Percentiles rank a stretch among this genome's conserved stretches.
These are phyloP conservation scores for Nannizziopsis barbatae DNA, from an alignment of 2,329 filamentous ascomycete genomes.

Conservation along the genomic window DNA sequence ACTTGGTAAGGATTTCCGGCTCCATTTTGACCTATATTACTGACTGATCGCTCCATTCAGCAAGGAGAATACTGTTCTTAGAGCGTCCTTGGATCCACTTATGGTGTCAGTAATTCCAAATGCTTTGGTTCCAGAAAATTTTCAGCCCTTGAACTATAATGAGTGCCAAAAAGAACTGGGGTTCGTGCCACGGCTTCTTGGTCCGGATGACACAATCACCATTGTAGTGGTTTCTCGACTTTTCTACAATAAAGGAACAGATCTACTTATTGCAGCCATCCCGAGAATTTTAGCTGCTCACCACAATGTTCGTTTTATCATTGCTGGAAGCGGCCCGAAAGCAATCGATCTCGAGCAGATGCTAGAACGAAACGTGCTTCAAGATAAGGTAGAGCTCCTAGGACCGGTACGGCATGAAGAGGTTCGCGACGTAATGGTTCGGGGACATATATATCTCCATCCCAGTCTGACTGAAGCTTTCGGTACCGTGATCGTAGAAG, in stretches of 20 bases:
- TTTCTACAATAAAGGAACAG: slow-evolving; percentile 98
- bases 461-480: slow-evolving; percentile 94
- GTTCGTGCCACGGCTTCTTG: slow-evolving; percentile 52
- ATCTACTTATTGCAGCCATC: slow-evolving; percentile 90
- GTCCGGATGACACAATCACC: slow-evolving; percentile 77
- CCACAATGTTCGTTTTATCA: slow-evolving; percentile 90
- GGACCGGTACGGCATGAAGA: slow-evolving; percentile 91
- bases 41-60: slow-evolving; percentile 37
- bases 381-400: slow-evolving; percentile 85
- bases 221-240: slow-evolving; percentile 95
- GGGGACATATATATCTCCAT: slow-evolving; percentile 91
- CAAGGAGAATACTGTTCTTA: slow-evolving; percentile 94
- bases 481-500: slow-evolving; percentile 94
- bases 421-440: slow-evolving; percentile 93
- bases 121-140: slow-evolving; percentile 92
- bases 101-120: slow-evolving; percentile 99
- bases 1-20: slow-evolving; percentile 57
- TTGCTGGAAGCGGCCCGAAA: slow-evolving; percentile 89
- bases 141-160: slow-evolving; percentile 56
- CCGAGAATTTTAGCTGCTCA: slow-evolving; percentile 82
- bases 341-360: slow-evolving; percentile 97
- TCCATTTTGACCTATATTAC: not conserved
- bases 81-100: slow-evolving; percentile 84
- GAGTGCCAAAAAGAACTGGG: slow-evolving; percentile 27
- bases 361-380: slow-evolving; percentile 86